Conservation (phyloP, 2,329 filamentous ascomycete species). For the Hypoxylon sp. region DNA sequence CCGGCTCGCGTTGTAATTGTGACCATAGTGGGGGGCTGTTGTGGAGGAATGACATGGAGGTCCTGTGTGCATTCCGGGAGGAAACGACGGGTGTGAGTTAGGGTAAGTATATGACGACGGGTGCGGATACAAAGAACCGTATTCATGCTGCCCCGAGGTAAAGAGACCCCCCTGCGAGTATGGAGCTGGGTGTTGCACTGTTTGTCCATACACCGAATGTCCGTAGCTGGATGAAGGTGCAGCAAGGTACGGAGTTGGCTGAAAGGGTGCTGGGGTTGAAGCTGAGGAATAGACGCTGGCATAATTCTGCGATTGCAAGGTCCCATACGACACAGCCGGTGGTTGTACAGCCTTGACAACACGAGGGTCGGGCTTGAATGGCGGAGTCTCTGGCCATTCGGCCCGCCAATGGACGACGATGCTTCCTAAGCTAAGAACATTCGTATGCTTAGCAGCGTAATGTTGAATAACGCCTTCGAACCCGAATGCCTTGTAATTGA, state of each 20-base stretch:
- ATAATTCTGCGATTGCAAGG: slow-evolving; percentile 15
- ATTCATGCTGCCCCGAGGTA: slow-evolving; percentile 25
- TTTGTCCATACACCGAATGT: slow-evolving; percentile 45
- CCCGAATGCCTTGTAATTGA: slow-evolving; percentile 75
- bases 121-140: slow-evolving; percentile 28
- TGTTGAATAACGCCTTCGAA: slow-evolving; percentile 87
- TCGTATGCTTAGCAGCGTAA: slow-evolving; percentile 85
- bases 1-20: slow-evolving; percentile 46
- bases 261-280: slow-evolving; percentile 42
- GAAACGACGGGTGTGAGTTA: slow-evolving; percentile 20
- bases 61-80: slow-evolving; percentile 20
- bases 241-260: slow-evolving; percentile 26
- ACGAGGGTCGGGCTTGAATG: slow-evolving; percentile 74
- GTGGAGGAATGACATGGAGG: slow-evolving; percentile 31
- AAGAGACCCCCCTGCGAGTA: slow-evolving; percentile 28
- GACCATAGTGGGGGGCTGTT: slow-evolving; percentile 38
- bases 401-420: slow-evolving; percentile 83
- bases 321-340: slow-evolving; percentile 21
- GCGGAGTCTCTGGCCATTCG: slow-evolving; percentile 82
- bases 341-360: slow-evolving; percentile 49
- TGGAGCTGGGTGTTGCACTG: slow-evolving; percentile 28
- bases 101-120: slow-evolving; percentile 45
- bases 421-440: slow-evolving; percentile 75
- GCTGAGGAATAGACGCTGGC: slow-evolving; percentile 26
- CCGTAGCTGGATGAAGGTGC: slow-evolving; percentile 44